Base-by-base conservation (phyloP, 2,329 filamentous ascomycete genomes). In the Endocalyx cinctus region DNA sequence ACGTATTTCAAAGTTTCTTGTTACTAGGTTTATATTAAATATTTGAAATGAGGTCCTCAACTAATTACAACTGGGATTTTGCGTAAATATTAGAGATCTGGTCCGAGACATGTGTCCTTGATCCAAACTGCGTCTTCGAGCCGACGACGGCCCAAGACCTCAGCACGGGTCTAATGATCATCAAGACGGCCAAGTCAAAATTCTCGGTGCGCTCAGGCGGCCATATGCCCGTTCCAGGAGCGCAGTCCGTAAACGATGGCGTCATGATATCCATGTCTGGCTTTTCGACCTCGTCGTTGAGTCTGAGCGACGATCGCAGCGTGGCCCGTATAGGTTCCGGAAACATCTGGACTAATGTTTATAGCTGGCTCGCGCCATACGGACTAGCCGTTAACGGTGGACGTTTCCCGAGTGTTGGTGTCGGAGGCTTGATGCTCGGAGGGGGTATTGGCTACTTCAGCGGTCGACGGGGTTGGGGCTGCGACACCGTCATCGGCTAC, bases 121-220 rank as follows among this genome's bases (percentile, higher is more conserved):
- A 27, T 8, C 38, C 41, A 7, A 18, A 27, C 13, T 43, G 41
- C 16, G 38, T 41, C 15, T 43, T 43, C 22, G 37, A 43, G 33
- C 41, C 41, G 3, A 15, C 18, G 6, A 35, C 22, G 5, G 33
- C 35, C 2, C 13, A 15, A 1, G 35, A 27, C 7, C 28, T 43
- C 7, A 32, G 27, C 3, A 13, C 28, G 5, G 41, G 33, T 6
- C 17, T 43, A 5, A 31, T 34, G 28, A 10, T 41, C 7, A 36
- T 43, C n/a, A 39, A 26, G 5, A 26, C 13, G 5, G 14, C 32
- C 8, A 10, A 17, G 4, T 31, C 42, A 5, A 22, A 26, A 16
- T 70, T 71, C 41, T 61, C 66, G 3, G 57, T 64, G 17, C 58
- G 62, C 17, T 57, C 60, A 36, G 67, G 67, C 17, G 67, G 67